These are phyloP conservation scores for Mucor irregularis DNA, from an alignment of 371 early-diverging fungal species.

Conservation along the genomic window DNA sequence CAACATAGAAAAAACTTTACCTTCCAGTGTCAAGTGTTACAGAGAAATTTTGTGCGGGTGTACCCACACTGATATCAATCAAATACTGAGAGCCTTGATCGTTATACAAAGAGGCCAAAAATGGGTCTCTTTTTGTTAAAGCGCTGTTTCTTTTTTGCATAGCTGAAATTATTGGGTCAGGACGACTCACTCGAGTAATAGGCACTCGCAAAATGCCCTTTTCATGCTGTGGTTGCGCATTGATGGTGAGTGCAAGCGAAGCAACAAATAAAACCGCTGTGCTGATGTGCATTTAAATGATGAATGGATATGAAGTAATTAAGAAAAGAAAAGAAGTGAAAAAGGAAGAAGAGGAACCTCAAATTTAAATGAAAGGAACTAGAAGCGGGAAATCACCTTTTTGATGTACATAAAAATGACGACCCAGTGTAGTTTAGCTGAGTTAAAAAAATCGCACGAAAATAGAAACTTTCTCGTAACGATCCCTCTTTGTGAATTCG, in stretches of 20 bases:
- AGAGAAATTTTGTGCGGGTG: slow-evolving; percentile 41
- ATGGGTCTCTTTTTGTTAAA: slow-evolving; percentile 14
- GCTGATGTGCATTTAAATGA: slow-evolving; percentile 5
- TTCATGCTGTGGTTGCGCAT: neutral
- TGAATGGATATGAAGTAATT: neutral
- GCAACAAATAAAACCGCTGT: slow-evolving; percentile 2
- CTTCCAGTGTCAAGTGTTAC: slow-evolving; percentile 53
- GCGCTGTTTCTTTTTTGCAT: slow-evolving; percentile 7
- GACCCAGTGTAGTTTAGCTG: neutral
- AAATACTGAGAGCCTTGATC: slow-evolving; percentile 41
- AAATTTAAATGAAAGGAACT: neutral
- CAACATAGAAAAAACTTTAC: slow-evolving; percentile 13
- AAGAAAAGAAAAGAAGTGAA: neutral
- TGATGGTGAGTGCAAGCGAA: neutral
- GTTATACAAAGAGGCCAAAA: slow-evolving; percentile 30
- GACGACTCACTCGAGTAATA: slow-evolving; percentile 5
- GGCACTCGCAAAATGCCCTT: slow-evolving; percentile 9
- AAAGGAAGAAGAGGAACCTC: neutral
- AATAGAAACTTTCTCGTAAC: neutral
- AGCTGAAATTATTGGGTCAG: slow-evolving; percentile 16
- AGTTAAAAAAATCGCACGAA: too few species aligned
- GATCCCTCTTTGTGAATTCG: neutral
- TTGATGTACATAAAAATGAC: neutral
- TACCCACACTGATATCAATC: slow-evolving; percentile 36
- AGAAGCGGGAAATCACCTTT: neutral